Base-by-base conservation (phyloP, 176 grass and related monocot species). In the Aechmea fasciata region DNA sequence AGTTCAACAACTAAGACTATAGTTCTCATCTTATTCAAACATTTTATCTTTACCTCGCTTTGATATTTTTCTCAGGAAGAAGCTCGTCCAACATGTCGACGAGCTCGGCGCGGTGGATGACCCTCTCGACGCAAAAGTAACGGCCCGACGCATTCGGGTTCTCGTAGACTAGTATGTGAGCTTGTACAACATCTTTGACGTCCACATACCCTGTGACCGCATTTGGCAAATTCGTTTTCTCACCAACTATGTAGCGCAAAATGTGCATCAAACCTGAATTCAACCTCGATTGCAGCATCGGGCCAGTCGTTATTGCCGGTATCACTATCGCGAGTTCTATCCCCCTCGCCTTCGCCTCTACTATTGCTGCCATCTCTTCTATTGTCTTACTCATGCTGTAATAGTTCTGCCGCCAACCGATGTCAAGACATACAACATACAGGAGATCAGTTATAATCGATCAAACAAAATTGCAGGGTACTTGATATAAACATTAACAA, bases 301-400 rank as follows among this genome's bases (percentile, higher is more conserved):
- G 79, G 0, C 83, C 87, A 11, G 51, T 57, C 6, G 73, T 80
- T 41, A 80, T 3, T 9, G 73, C 52, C 0, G 84, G 85, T 47
- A 88, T 47, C 51, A 90, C 83, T 10, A 86, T 83, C 3, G 63
- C 41, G 10, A 90, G 72, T 72, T 86, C n/a, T 22, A 90, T 14
- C 0, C 83, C 76, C 22, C 79, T 47, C 73, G 9, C 49, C 0
- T 66, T 47, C 1, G 83, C 83, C 66, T 71, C 69, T 73, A 71
- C 68, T 20, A 75, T 73, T 25, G 83, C 83, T 0, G 79, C 71
- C 1, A 65, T 59, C 83, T 90, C 80, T 1, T 78, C 86, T 49
- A 59, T 74, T 75, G 75, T 89, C 74, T 89, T 89, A 2, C 82
- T 78, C 3, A 74, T 82, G 51, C 83, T 86, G 11, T 90, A 86